phyloP scores from a whole-genome alignment of 345 rosid genomes.

The Populus simonii region DNA sequence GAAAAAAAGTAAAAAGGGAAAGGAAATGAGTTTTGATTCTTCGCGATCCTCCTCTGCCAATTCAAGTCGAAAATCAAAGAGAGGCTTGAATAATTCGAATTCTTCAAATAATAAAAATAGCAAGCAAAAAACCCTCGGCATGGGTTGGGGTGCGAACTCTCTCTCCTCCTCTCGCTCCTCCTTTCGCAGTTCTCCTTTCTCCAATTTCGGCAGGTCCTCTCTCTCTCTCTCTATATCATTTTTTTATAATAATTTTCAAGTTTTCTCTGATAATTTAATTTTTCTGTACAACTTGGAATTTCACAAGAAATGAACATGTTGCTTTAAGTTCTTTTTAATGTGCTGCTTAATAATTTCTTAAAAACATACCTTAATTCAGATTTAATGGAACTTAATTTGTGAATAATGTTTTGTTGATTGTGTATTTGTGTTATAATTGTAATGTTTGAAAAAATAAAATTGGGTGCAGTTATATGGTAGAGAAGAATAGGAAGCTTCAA shows the following conservation, averaged over 20 bases:
- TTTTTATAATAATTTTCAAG: neutral
- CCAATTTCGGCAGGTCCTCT: conserved; percentile 72
- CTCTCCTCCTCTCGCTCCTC: conserved; percentile 69
- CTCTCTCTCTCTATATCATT: neutral
- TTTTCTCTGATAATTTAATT: neutral
- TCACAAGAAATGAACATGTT: neutral
- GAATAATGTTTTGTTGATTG: neutral
- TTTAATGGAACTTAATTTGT: neutral
- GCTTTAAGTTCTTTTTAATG: no score
- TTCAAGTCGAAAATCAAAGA: conserved; percentile 47
- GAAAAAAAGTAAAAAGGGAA: neutral
- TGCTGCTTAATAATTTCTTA: no score
- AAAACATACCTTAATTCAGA: no score
- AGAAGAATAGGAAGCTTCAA: conserved; percentile 78
- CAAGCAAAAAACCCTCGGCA: conserved; percentile 89
- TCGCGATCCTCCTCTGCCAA: conserved; percentile 35
- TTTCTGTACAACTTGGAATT: neutral
- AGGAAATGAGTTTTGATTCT: conserved; percentile 45
- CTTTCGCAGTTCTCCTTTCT: conserved; percentile 64
- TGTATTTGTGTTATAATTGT: neutral
- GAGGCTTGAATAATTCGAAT: conserved; percentile 49
- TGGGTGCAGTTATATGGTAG: conserved; percentile 68
- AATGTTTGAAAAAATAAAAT: conserved; percentile 4
- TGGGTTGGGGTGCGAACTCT: conserved; percentile 85
- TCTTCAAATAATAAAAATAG: conserved; percentile 42